Conservation (phyloP, 2,329 filamentous ascomycete genomes). For the Zymoseptoria ardabiliae region DNA sequence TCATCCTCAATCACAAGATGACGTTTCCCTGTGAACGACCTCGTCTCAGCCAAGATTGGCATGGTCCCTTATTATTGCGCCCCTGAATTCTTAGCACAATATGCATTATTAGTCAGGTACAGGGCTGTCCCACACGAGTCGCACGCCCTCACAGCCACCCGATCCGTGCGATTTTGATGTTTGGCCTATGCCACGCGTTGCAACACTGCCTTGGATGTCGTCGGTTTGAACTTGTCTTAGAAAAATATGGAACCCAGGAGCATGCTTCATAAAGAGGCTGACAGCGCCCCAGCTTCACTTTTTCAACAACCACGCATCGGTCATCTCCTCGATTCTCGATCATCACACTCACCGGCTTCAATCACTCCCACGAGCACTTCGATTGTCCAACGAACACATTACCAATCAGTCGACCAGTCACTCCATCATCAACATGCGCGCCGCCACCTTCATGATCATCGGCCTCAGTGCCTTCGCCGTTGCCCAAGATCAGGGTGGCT, state of each 20-base stretch:
- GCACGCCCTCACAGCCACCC: not conserved
- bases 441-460: slow-evolving; percentile 15
- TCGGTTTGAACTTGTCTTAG: not conserved
- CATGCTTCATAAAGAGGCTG: slow-evolving; percentile 1
- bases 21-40: not conserved
- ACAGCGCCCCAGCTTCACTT: not conserved
- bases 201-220: not conserved
- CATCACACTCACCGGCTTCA: not conserved
- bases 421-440: slow-evolving; percentile 14
- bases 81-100: not conserved
- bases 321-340: not conserved
- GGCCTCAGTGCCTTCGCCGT: slow-evolving; percentile 17
- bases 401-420: not conserved
- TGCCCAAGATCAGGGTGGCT: slow-evolving; percentile 8
- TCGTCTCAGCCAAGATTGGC: not conserved
- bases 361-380: not conserved
- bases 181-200: not conserved
- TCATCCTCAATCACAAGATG: not conserved
- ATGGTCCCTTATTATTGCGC: not conserved
- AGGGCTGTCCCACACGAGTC: not conserved
- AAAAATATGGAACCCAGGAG: not conserved
- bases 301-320: not conserved
- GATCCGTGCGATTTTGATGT: not conserved
- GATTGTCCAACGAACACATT: not conserved
- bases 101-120: not conserved